phyloP scores from a whole-genome alignment of 768 basidiomycete genomes.

The Pleurotus salmoneostramineus region DNA sequence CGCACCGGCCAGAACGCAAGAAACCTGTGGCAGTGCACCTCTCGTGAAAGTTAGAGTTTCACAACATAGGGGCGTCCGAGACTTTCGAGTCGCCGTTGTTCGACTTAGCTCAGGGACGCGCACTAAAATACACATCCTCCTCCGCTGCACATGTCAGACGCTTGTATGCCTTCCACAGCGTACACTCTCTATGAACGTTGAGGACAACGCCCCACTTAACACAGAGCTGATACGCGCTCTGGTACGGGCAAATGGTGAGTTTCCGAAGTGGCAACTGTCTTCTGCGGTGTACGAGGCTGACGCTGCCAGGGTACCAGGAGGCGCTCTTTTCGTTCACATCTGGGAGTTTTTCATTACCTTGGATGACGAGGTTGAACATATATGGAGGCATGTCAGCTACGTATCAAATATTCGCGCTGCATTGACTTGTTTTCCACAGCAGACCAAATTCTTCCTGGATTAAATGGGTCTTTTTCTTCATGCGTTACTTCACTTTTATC shows the following conservation, averaged over 20 bases:
- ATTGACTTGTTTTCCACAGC: slow-evolving; percentile 11
- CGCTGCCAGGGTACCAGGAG: neutral
- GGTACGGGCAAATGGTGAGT: slow-evolving; percentile 5
- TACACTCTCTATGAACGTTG: neutral
- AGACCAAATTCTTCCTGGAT: slow-evolving; percentile 24
- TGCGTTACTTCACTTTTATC: slow-evolving; percentile 23
- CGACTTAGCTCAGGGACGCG: too few relatives aligned
- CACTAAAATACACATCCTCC: too few relatives aligned
- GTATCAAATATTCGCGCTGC: neutral
- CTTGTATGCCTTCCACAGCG: too few relatives aligned
- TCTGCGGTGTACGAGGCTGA: too few relatives aligned
- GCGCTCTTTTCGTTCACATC: neutral
- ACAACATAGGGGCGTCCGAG: too few relatives aligned
- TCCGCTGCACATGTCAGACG: too few relatives aligned
- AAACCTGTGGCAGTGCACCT: too few relatives aligned
- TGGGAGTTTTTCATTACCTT: slow-evolving; percentile 9
- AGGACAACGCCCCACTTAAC: neutral
- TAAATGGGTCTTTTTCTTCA: slow-evolving; percentile 27
- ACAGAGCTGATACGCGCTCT: neutral
- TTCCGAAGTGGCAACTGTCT: neutral
- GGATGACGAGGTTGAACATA: slow-evolving; percentile 9
- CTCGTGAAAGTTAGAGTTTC: too few relatives aligned
- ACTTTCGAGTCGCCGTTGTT: too few relatives aligned
- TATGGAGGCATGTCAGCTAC: slow-evolving; percentile 4
- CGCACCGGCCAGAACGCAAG: neutral